Evolutionary conservation across 169 alveolate species (phyloP).

Genomic region (Plasmodium inui): DNA sequence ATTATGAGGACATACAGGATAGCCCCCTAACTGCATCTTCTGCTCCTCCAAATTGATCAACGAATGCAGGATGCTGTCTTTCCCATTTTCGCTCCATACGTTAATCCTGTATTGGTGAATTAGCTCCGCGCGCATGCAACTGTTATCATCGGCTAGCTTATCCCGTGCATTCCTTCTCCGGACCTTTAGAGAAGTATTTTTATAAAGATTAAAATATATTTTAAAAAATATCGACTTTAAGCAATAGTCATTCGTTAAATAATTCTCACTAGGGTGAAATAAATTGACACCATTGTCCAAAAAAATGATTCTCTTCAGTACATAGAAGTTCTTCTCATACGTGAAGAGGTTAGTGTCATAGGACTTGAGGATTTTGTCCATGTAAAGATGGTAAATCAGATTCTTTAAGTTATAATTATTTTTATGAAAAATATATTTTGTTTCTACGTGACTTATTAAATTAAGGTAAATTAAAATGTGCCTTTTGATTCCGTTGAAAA

Average conservation of each 20-base stretch:
- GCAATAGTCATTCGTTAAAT: slow-evolving; percentile 3
- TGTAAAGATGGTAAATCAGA: slow-evolving; percentile 49
- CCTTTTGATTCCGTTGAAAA: slow-evolving; percentile 56
- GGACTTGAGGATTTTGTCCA: slow-evolving; percentile 46
- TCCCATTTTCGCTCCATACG: not conserved
- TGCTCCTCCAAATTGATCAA: not conserved
- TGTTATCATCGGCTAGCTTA: not conserved
- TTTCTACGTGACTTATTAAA: slow-evolving; percentile 59
- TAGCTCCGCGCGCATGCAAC: not conserved
- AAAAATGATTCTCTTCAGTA: slow-evolving; percentile 52
- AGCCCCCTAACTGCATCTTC: not conserved
- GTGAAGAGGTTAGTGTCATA: slow-evolving; percentile 52
- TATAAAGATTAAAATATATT: slow-evolving; percentile 19
- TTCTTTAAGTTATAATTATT: slow-evolving; percentile 66
- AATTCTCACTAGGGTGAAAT: slow-evolving; percentile 13
- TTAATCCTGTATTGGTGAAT: not conserved
- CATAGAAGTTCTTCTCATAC: slow-evolving; percentile 71
- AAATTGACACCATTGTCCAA: slow-evolving; percentile 31
- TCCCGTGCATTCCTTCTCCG: not conserved
- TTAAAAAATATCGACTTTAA: slow-evolving; percentile 17
- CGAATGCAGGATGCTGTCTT: not conserved
- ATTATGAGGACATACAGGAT: not conserved
- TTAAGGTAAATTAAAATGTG: slow-evolving; percentile 44
- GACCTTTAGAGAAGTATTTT: not conserved
- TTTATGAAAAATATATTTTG: slow-evolving; percentile 45